Percentiles rank a stretch among this genome's conserved stretches.
phyloP scores from a whole-genome alignment of 78 protist genomes.

The Dictyostelium discoideum region DNA sequence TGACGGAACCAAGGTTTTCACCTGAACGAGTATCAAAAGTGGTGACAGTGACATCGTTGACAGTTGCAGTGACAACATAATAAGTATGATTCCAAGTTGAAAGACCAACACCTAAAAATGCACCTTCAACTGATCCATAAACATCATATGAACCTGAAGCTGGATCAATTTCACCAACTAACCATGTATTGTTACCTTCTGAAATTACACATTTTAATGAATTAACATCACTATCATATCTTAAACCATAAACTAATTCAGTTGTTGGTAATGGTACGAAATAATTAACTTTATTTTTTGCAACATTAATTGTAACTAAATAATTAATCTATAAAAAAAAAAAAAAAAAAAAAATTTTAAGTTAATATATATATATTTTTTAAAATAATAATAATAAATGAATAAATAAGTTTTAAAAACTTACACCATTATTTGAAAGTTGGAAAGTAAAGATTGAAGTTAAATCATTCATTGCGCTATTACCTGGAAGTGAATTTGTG shows the following conservation, averaged over 20 bases:
- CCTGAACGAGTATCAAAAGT: conserved; percentile 63
- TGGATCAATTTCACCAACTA: conserved; percentile 74
- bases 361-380: too few species aligned
- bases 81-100: conserved; percentile 51
- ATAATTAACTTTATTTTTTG: conserved; percentile 45
- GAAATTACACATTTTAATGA: conserved; percentile 33
- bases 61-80: conserved; percentile 17
- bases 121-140: conserved; percentile 32
- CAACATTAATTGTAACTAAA: conserved; percentile 59
- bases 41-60: background rate
- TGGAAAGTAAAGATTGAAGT: conserved; percentile 42
- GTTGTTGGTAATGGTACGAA: conserved; percentile 31
- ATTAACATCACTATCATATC: conserved; percentile 66
- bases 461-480: conserved; percentile 47
- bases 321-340: background rate
- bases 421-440: background rate
- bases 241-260: background rate
- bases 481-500: background rate
- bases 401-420: background rate
- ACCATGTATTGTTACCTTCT: conserved; percentile 3
- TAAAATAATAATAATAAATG: background rate
- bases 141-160: conserved; percentile 70
- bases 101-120: conserved; percentile 28
- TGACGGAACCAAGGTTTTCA: background rate
- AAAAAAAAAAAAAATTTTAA: background rate